Evolutionary conservation across 2,329 filamentous ascomycete species (phyloP).

Genomic region (Aspergillus aculeatinus): DNA sequence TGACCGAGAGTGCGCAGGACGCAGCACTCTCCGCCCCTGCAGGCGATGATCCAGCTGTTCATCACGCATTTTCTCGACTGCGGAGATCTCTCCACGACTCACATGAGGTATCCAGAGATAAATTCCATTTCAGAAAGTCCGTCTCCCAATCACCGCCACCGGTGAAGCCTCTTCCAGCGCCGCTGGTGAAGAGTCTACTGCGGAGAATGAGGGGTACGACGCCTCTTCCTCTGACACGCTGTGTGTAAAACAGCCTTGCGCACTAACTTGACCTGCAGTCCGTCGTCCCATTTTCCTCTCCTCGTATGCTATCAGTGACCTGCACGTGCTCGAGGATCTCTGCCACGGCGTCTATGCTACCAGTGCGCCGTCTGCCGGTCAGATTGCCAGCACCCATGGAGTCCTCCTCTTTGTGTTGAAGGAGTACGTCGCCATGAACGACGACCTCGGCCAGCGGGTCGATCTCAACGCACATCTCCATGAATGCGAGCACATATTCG

Average conservation of each 20-base stretch:
- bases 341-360: not conserved
- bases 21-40: not conserved
- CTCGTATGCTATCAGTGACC: constrained; percentile 5
- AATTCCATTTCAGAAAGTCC: constrained; percentile 2
- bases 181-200: not conserved
- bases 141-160: not conserved
- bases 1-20: not conserved
- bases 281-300: constrained; percentile 7
- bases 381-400: constrained; percentile 3
- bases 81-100: not conserved
- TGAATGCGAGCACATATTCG: constrained; percentile 3
- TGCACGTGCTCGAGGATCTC: not conserved
- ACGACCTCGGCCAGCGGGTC: constrained; percentile 1
- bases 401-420: constrained; percentile 5
- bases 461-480: not conserved
- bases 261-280: not conserved
- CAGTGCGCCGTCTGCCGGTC: not conserved
- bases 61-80: not conserved
- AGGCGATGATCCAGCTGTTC: not conserved
- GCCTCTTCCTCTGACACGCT: too few relatives aligned
- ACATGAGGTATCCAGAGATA: not conserved
- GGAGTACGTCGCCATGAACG: constrained; percentile 3
- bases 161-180: not conserved
- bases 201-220: not conserved
- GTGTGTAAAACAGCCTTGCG: not conserved